A percentile compares a stretch with the other conserved stretches of the same genome.
Conservation (phyloP, 2,329 filamentous ascomycete species). For the Parafenestella ontariensis region DNA sequence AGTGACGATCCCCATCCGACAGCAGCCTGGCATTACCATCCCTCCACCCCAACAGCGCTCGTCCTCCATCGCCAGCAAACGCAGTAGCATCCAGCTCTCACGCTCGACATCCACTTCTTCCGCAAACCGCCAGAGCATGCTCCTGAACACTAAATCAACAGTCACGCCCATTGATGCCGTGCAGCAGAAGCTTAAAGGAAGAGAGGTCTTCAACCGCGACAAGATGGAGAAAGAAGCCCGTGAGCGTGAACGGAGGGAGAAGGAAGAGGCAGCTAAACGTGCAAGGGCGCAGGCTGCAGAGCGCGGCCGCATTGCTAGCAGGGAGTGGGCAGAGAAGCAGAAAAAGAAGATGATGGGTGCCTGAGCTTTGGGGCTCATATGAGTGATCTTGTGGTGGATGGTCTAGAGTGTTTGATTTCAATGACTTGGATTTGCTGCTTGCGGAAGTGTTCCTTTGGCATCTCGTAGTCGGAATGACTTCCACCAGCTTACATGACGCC, state of each 20-base stretch:
- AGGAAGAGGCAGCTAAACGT: slow-evolving; percentile 57
- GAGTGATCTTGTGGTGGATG: neutral
- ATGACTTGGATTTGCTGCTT: neutral
- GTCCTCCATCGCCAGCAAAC: slow-evolving; percentile 27
- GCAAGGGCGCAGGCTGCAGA: slow-evolving; percentile 57
- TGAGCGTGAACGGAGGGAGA: slow-evolving; percentile 52
- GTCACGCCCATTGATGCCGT: slow-evolving; percentile 41
- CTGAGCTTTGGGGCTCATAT: neutral
- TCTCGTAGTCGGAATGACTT: neutral
- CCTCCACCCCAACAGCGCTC: slow-evolving; percentile 22
- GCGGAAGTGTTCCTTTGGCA: neutral
- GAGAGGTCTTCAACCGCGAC: slow-evolving; percentile 56
- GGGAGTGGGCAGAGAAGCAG: slow-evolving; percentile 60
- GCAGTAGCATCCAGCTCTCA: slow-evolving; percentile 27
- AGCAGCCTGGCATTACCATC: slow-evolving; percentile 38
- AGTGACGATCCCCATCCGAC: slow-evolving; percentile 54
- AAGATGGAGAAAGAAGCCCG: slow-evolving; percentile 50
- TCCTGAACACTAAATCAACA: slow-evolving; percentile 25
- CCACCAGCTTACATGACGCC: neutral
- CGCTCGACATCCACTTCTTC: slow-evolving; percentile 30
- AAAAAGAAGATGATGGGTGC: slow-evolving; percentile 45
- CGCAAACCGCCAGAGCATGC: slow-evolving; percentile 33
- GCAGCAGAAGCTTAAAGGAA: slow-evolving; percentile 49
- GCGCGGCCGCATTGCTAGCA: slow-evolving; percentile 51
- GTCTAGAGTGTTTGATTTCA: neutral